phyloP scores from a whole-genome alignment of 1,284 basidiomycete genomes.

The Ganoderma lingzhi region DNA sequence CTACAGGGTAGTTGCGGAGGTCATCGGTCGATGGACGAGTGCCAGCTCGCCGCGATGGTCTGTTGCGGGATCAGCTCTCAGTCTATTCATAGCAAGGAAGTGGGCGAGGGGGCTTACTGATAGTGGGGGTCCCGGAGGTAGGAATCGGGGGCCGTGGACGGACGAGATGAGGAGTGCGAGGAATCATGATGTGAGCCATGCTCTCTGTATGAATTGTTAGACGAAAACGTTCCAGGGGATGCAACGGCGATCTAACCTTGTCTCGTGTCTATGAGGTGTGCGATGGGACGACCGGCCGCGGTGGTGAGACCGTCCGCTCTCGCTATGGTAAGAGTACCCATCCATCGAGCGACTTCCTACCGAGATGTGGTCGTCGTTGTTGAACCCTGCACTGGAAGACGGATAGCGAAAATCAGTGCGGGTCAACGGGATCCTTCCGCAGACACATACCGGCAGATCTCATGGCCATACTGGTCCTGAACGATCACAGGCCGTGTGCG shows the following conservation, averaged over 20 bases:
- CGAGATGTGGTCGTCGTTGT: slow-evolving; percentile 34
- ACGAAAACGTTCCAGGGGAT: background rate
- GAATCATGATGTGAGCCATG: slow-evolving; percentile 15
- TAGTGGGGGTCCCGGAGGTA: slow-evolving; percentile 32
- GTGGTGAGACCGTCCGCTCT: slow-evolving; percentile 27
- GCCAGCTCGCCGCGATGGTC: slow-evolving; percentile 28
- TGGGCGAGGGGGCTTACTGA: slow-evolving; percentile 22
- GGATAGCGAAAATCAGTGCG: background rate
- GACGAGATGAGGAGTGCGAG: slow-evolving; percentile 19
- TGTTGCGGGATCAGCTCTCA: slow-evolving; percentile 16
- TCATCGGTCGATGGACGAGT: slow-evolving; percentile 26
- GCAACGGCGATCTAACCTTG: slow-evolving; percentile 14
- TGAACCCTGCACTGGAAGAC: slow-evolving; percentile 36
- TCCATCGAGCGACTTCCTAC: slow-evolving; percentile 30
- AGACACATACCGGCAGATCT: slow-evolving; percentile 39
- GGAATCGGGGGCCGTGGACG: slow-evolving; percentile 15
- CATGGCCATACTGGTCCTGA: slow-evolving; percentile 41
- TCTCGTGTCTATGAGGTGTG: slow-evolving; percentile 5
- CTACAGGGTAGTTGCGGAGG: slow-evolving; percentile 14
- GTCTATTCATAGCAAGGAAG: background rate
- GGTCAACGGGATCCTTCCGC: too few species aligned
- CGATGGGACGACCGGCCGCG: slow-evolving; percentile 25
- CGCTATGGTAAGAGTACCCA: slow-evolving; percentile 30
- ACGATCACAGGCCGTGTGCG: slow-evolving; percentile 41
- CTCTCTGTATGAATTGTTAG: slow-evolving; percentile 10